Evolutionary conservation across 106 monocot genomes (phyloP).

Genomic region (Amphibolis antarctica): DNA sequence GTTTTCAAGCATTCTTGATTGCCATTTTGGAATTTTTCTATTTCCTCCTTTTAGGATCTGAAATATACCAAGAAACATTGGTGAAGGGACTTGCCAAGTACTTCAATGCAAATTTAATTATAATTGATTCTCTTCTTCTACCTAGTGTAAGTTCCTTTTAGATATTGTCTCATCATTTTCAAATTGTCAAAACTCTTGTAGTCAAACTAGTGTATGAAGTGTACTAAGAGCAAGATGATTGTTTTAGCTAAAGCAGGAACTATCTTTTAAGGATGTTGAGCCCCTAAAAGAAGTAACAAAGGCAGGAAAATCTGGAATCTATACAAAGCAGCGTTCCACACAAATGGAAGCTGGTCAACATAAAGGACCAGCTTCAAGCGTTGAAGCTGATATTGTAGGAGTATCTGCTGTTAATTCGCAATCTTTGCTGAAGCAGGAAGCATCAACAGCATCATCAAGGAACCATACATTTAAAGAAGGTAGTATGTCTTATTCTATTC

Average conservation of each 20-base stretch:
- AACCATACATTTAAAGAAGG: constrained; percentile 86
- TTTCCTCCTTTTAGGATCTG: constrained; percentile 52
- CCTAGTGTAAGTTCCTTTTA: constrained; percentile 49
- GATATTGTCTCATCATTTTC: background rate
- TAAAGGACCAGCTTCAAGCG: constrained; percentile 64
- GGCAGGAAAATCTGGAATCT: constrained; percentile 29
- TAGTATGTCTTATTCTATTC: background rate
- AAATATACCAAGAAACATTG: constrained; percentile 83
- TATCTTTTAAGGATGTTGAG: constrained; percentile 54
- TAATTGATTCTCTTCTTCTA: constrained; percentile 54
- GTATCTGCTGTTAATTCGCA: constrained; percentile 43
- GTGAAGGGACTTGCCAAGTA: constrained; percentile 64
- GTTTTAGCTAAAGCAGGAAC: constrained; percentile 14
- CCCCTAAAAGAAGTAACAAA: constrained; percentile 44
- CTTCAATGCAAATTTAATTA: constrained; percentile 58
- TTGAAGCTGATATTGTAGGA: constrained; percentile 71
- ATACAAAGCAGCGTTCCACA: constrained; percentile 38
- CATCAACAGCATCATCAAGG: constrained; percentile 76
- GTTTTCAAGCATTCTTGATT: background rate
- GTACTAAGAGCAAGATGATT: background rate
- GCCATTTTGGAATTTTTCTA: background rate
- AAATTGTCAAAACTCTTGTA: background rate
- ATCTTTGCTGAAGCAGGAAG: constrained; percentile 65
- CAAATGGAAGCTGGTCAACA: constrained; percentile 26
- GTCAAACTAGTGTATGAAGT: background rate